Evolutionary conservation across 495 filamentous ascomycete genomes (phyloP), one percentile per base, ranked within the genome.

Genomic region (Podospora anserina): DNA sequence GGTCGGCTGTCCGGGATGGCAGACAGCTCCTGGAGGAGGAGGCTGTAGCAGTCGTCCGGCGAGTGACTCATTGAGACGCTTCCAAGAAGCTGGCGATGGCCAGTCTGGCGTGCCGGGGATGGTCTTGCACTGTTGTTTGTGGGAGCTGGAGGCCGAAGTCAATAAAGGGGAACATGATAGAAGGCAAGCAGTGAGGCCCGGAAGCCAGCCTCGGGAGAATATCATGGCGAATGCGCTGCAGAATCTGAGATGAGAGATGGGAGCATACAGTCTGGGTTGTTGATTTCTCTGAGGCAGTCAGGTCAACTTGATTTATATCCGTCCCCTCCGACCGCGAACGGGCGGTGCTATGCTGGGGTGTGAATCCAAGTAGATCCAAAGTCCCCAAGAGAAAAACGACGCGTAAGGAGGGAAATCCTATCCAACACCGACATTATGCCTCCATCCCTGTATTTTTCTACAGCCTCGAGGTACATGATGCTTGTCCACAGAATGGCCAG

Each of bases 21-120:
- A 90, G 61, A 85, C 76, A 66, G 81, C 81, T 69, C 81, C 88
- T 19, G 85, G 79, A 61, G 88, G 86, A 64, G 77, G 53, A 28
- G 83, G 83, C 20, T 72, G 75, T 66, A 88, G 78, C 44, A 90
- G 77, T 66, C 82, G 78, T 55, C 88, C 88, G 19, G 77, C 74
- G 63, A 71, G 74, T 54, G 79, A 75, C 67, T 76, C 68, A 69
- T 80, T 80, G 69, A 80, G 69, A 59, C 69, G 57, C 7, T 62
- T 30, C 79, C 79, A 80, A 7, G 61, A 68, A 4, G 71, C 59
- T 20, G 69, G 19, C 13, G 75, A 77, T 11, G 79, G 79, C 79
- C 78, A 81, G 69, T 65, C 63, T 55, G 74, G 18, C 3, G 73
- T 73, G 28, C 76, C 77, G 4, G 78, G 78, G 53, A 72, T 63